Conservation (phyloP, 2,329 filamentous ascomycete species). For the Canariomyces notabilis region DNA sequence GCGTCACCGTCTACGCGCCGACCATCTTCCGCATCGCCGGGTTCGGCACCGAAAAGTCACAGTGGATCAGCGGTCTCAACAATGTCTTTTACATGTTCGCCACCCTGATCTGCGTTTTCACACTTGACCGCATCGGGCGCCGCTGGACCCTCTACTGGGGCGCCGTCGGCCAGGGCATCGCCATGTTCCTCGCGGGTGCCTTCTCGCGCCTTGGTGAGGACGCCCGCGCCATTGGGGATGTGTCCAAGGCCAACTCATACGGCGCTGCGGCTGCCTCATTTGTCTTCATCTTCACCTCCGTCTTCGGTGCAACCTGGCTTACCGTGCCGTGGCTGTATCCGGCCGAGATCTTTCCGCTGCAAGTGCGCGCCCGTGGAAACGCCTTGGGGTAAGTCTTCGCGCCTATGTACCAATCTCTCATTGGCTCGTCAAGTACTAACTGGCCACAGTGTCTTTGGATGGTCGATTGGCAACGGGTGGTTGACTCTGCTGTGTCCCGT, state of each 20-base stretch:
- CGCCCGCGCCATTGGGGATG: conserved; percentile 43
- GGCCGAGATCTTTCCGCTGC: conserved; percentile 68
- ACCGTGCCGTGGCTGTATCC: conserved; percentile 53
- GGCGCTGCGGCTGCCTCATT: conserved; percentile 30
- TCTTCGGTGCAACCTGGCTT: conserved; percentile 43
- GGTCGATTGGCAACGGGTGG: conserved; percentile 62
- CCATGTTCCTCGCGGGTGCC: too few relatives aligned
- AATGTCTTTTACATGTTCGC: conserved; percentile 54
- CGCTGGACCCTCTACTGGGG: conserved; percentile 68
- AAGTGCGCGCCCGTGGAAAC: conserved; percentile 68
- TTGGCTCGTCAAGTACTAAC: too few relatives aligned
- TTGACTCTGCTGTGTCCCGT: conserved; percentile 46
- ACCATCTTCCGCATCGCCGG: conserved; percentile 64
- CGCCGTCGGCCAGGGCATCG: conserved; percentile 56
- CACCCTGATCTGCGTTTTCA: conserved; percentile 65
- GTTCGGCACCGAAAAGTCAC: conserved; percentile 53
- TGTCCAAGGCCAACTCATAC: conserved; percentile 22
- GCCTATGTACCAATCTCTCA: too few relatives aligned
- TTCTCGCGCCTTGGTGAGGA: conserved; percentile 53
- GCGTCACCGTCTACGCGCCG: conserved; percentile 57
- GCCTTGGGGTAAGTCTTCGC: too few relatives aligned
- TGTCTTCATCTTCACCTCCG: conserved; percentile 38
- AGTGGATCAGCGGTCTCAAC: conserved; percentile 58
- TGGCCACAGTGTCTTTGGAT: conserved; percentile 71
- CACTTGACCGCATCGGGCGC: conserved; percentile 62